Conservation (phyloP, 345 rosid genomes). For the Zanthoxylum bungeanum region DNA sequence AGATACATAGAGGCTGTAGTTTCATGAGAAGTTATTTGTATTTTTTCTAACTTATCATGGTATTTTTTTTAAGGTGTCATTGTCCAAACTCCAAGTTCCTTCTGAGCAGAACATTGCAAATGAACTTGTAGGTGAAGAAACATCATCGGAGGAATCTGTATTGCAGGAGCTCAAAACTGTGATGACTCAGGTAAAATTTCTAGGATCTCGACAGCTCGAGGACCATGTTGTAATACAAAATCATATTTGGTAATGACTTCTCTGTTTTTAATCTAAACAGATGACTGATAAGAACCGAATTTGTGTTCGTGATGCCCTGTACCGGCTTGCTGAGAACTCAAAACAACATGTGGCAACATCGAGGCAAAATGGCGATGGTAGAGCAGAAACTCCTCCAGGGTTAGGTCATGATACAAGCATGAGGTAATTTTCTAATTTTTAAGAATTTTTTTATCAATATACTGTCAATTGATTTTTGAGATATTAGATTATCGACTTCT, state of each 20-base stretch:
- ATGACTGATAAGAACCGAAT: constrained; percentile 56
- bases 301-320: constrained; percentile 77
- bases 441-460: background rate
- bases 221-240: background rate
- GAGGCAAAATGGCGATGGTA: constrained; percentile 20
- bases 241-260: background rate
- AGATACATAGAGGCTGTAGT: background rate
- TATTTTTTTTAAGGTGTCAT: constrained; percentile 27
- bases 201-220: background rate
- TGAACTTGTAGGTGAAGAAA: constrained; percentile 27
- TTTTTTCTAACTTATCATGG: constrained; percentile 6
- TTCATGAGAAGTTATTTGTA: background rate
- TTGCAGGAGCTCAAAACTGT: constrained; percentile 65
- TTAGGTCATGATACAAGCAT: constrained; percentile 20
- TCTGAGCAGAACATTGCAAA: constrained; percentile 27
- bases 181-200: constrained; percentile 53
- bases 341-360: constrained; percentile 16
- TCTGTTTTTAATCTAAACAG: constrained; percentile 34
- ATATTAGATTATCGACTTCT: background rate
- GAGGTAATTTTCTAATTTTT: constrained; percentile 18
- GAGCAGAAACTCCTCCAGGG: constrained; percentile 21
- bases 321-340: constrained; percentile 80
- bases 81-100: constrained; percentile 12
- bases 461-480: background rate
- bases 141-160: constrained; percentile 56